Base-by-base conservation (phyloP, 495 filamentous ascomycete species). In the Massariosphaeria phaeospora region DNA sequence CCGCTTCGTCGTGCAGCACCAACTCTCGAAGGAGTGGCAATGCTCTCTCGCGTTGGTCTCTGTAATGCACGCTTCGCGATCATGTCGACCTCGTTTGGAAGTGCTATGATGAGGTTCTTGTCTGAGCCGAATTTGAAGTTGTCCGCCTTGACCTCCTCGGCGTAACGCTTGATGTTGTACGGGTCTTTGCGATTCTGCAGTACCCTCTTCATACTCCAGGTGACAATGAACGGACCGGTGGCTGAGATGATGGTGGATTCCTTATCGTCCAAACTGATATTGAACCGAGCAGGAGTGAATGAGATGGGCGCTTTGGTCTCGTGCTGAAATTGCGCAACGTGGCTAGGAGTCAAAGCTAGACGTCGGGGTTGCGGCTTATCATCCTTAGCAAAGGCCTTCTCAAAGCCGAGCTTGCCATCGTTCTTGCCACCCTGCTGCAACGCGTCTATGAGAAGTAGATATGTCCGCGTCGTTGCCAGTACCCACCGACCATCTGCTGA, bases 51-150 rank as follows among this genome's bases (percentile, higher is more conserved):
- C 4, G 94, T 96, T 1, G 91, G 89, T 70, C 80, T 84, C 79
- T 86, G 87, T 67, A 98, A 81, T 59, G 79, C 82, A 57, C 83
- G 77, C 70, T 88, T 89, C 36, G 82, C 84, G 21, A 97, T 87
- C 91, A 96, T 96, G 69, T 96, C 91, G 57, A 98, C 91, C 71
- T 96, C 91, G 67, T 98, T 95, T 3, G 94, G 90, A 55, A 97
- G 73, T 1, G 93, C 93, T 18, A 98, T 91, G 65, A 98, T 96
- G 57, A 98, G 87, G 62, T 96, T 96, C 79, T 95, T 95, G 67
- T 98, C 93, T 11, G 83, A 88, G 26, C 91, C 91, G 63, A 91
- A 98, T 59, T 89, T 87, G 84, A 98, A 98, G 68, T 98, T 94
- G 66, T 98, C 94, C n/a, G 93, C 93, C 75, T 90, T 95, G 61